Evolutionary conservation across 176 grass and related monocot species (phyloP), one percentile per base, ranked within the genome.

Genomic region (Triticum urartu): DNA sequence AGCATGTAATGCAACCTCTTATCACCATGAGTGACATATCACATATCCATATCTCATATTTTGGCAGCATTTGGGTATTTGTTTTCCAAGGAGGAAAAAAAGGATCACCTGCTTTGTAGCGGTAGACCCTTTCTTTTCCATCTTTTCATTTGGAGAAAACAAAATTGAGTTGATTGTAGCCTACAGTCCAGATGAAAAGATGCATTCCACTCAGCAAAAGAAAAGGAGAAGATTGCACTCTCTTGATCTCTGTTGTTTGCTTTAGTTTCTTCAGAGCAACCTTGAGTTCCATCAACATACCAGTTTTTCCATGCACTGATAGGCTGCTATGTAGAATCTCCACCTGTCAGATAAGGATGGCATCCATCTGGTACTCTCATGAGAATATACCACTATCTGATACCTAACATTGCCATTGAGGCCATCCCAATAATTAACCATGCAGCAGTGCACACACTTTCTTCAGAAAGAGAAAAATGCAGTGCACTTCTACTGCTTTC

Each of bases 331-430:
- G 12, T 38, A 26, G 32, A 22, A 67, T 14, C 25, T 64, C 0
- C 56, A 81, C 33, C 22, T 20, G 60, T 85, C 61, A 77, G 88
- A 81, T 72, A 86, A 78, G 42, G 2, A 79, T 79, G 54, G 56
- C 42, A 83, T 85, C 68, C 56, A 84, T 84, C 14, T 24, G 33
- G 56, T n/a, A 75, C 56, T 54, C 60, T 71, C 64, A 32, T 5
- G 22, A 72, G 72, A 83, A 83, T 86, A 72, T 79, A 79, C 68
- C 68, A 39, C 72, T 82, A 77, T 42, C 52, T 86, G 69, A 68
- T 86, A 71, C 84, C 84, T 86, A 82, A 90, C 52, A 71, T 52
- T 63, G 71, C 63, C 79, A 89, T 86, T 33, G 58, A 86, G 78
- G 39, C 83, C 64, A 81, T 61, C 62, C 50, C 47, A 88, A 72